Evolutionary conservation across 768 basidiomycete genomes (phyloP), one percentile per base, ranked within the genome.

Genomic region (Megacollybia marginata): DNA sequence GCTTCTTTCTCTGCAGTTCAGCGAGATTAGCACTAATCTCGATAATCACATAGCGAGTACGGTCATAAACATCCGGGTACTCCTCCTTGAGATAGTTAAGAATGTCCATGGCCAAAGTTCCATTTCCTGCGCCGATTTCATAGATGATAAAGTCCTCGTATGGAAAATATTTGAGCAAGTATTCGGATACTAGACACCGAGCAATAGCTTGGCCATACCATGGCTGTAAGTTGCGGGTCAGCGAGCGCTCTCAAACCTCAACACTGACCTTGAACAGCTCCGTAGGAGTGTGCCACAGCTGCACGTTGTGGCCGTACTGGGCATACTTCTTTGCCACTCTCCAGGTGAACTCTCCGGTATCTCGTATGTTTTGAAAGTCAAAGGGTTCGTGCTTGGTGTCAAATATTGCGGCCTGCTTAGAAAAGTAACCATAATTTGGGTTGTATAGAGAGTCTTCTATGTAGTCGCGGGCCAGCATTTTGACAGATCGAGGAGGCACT

Each of bases 231-330:
- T 23, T 34, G 46, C 44, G 31, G 9, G 13, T 18, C 19, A 10
- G 20, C 19, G 42, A n/a, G 36, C 20, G 18, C 31, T 13, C 8
- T 43, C 44, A 44, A 12, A 32, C 36, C 13, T 46, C 34, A 46
- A 52, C 20, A 63, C 76, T 46, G 59, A 94, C 96, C 81, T 94
- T 92, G 75, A 99, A 97, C 31, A 99, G 67, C 62, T 98, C 96
- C 0, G 92, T 95, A 1, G 96, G 96, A 1, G 96, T 99, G 66
- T 99, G 96, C 96, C 96, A 99, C 48, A 99, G 71, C 68, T 99
- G 95, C 54, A 69, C 74, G 57, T 82, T 77, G 31, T 70, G 67
- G 13, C 85, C 85, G 59, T 90, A 88, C 18, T 75, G 71, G 44
- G 78, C 75, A 62, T 97, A 98, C 55, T 82, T 76, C 55, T 69